These are phyloP conservation scores for Ophiostoma piceae DNA, from an alignment of 2,329 filamentous ascomycete species.

Conservation along the genomic window DNA sequence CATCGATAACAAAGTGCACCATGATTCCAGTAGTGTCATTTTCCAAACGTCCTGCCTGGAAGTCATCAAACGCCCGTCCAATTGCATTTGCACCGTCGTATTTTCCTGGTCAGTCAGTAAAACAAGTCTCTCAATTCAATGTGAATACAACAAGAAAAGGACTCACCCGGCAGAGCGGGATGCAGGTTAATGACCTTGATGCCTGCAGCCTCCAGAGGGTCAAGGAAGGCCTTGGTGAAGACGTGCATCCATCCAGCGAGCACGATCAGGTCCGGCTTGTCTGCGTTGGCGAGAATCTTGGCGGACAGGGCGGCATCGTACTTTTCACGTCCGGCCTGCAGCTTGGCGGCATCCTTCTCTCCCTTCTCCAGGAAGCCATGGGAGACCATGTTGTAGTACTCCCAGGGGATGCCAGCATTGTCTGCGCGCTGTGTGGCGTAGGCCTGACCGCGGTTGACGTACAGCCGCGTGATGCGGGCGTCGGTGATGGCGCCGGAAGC, in stretches of 20 bases:
- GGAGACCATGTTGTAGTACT: conserved; percentile 75
- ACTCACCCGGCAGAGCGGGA: conserved; percentile 61
- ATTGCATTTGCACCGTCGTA: conserved; percentile 78
- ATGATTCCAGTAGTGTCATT: conserved; percentile 74
- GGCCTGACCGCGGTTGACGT: conserved; percentile 47
- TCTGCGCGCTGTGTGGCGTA: conserved; percentile 40
- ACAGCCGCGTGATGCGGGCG: conserved; percentile 43
- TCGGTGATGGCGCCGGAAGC: conserved; percentile 38
- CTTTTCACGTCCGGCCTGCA: conserved; percentile 54
- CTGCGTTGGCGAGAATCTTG: conserved; percentile 49
- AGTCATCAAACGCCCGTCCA: conserved; percentile 69
- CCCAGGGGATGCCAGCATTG: conserved; percentile 60
- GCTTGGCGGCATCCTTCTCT: conserved; percentile 53
- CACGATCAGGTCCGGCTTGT: conserved; percentile 66
- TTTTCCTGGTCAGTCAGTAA: conserved; percentile 42
- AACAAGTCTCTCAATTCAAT: background rate
- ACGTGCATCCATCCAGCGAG: conserved; percentile 88
- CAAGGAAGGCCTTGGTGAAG: conserved; percentile 63
- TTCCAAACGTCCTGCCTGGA: conserved; percentile 57
- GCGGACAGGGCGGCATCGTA: conserved; percentile 73
- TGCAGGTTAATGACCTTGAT: conserved; percentile 78
- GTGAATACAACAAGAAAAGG: background rate
- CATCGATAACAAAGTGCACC: conserved; percentile 76
- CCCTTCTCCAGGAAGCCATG: conserved; percentile 58
- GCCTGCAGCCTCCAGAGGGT: conserved; percentile 56